Conservation (phyloP, 2,329 filamentous ascomycete species). For the Talaromyces sp. region DNA sequence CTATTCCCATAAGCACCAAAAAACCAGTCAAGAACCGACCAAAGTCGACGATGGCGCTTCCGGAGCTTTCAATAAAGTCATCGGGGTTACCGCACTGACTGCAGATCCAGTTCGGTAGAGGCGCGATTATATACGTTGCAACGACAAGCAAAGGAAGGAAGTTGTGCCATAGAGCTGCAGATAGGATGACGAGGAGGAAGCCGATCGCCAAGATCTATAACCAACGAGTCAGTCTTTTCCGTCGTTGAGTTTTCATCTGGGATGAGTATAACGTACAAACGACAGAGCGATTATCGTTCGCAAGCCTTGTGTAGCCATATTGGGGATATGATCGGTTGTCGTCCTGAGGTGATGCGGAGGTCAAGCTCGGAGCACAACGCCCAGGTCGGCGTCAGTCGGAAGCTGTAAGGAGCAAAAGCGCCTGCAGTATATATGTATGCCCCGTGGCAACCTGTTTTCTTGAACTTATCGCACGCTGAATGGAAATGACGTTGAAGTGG, state of each 20-base stretch:
- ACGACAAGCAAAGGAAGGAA: slow-evolving; percentile 96
- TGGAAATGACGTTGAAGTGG: not conserved
- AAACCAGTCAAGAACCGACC: slow-evolving; percentile 93
- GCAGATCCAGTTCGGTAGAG: slow-evolving; percentile 95
- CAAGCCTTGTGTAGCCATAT: slow-evolving; percentile 68
- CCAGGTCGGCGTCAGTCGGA: not conserved
- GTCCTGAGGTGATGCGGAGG: not conserved
- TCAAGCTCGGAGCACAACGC: slow-evolving; percentile 3
- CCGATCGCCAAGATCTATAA: slow-evolving; percentile 83
- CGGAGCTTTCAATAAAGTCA: slow-evolving; percentile 85
- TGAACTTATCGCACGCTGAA: not conserved
- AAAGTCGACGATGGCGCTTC: slow-evolving; percentile 83
- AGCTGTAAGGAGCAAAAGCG: not conserved
- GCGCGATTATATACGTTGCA: slow-evolving; percentile 88
- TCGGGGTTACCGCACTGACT: slow-evolving; percentile 81
- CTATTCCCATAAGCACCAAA: slow-evolving; percentile 94
- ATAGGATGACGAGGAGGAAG: slow-evolving; percentile 97
- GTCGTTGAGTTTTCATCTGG: not conserved
- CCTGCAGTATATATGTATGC: not conserved
- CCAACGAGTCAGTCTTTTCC: not conserved
- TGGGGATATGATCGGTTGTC: slow-evolving; percentile 24
- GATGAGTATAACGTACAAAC: slow-evolving; percentile 60
- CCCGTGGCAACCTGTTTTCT: not conserved
- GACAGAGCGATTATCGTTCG: slow-evolving; percentile 99
- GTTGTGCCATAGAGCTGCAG: slow-evolving; percentile 87